phyloP scores from a whole-genome alignment of 345 rosid genomes.

The Clausena lansium region DNA sequence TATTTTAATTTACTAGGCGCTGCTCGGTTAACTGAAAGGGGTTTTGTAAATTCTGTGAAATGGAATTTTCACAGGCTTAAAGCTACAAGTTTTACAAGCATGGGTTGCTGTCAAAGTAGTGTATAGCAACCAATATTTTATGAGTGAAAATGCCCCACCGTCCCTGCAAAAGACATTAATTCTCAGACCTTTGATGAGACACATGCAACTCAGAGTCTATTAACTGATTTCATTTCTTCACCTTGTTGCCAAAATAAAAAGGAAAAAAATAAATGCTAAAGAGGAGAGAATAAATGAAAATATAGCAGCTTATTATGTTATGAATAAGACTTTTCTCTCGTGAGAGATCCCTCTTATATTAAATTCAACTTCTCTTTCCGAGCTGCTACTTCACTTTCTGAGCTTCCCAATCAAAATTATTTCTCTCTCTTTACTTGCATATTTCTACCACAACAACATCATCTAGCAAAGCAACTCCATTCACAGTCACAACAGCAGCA shows the following conservation, averaged over 20 bases:
- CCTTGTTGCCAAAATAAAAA: slow-evolving; percentile 5
- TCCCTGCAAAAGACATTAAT: slow-evolving; percentile 33
- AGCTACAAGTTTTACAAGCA: slow-evolving; percentile 25
- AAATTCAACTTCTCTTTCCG: slow-evolving; percentile 40
- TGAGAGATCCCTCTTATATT: slow-evolving; percentile 34
- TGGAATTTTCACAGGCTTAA: slow-evolving; percentile 20
- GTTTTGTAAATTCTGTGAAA: no score
- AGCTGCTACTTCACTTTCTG: slow-evolving; percentile 48
- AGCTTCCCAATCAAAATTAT: slow-evolving; percentile 21
- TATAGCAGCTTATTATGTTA: not conserved
- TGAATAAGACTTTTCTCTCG: slow-evolving; percentile 17
- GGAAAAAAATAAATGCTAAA: not conserved
- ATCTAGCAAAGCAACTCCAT: slow-evolving; percentile 11
- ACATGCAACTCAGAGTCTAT: slow-evolving; percentile 25
- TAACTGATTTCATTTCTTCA: slow-evolving; percentile 17
- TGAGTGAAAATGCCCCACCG: slow-evolving; percentile 39
- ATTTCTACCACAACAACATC: no score
- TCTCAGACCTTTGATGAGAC: slow-evolving; percentile 39
- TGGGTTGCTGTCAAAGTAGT: slow-evolving; percentile 16
- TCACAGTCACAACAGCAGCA: not conserved
- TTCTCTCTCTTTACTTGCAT: slow-evolving; percentile 10
- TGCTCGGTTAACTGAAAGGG: not conserved
- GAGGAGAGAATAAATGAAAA: not conserved
- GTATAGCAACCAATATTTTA: slow-evolving; percentile 9
- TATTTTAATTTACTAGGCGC: not conserved